phyloP scores from a whole-genome alignment of 179 eudicot genomes.

The Heliamphora ciliata region DNA sequence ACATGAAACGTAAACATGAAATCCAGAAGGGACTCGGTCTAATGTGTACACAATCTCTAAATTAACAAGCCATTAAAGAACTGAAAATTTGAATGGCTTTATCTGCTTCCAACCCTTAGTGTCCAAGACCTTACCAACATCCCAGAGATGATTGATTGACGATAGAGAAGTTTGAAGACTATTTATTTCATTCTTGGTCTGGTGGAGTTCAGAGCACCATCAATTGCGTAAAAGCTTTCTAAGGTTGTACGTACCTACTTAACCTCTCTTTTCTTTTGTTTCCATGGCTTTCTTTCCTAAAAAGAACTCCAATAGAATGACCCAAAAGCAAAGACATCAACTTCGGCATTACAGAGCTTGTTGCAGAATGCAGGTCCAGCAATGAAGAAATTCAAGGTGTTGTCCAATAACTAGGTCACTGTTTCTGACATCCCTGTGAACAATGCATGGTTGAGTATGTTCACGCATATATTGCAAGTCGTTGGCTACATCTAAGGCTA shows the following conservation, averaged over 20 bases:
- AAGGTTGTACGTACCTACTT: constrained; percentile 30
- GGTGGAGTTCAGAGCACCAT: constrained; percentile 12
- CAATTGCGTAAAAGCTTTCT: constrained; percentile 29
- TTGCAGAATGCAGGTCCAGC: neutral
- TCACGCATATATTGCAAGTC: constrained; percentile 47
- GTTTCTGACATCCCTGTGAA: neutral
- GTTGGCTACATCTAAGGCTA: constrained; percentile 38
- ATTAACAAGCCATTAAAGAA: constrained; percentile 23
- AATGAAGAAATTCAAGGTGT: constrained; percentile 14
- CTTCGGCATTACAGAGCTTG: neutral
- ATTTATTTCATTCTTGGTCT: constrained; percentile 28
- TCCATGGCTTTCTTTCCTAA: constrained; percentile 15
- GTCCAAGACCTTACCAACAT: constrained; percentile 10
- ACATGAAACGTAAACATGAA: neutral
- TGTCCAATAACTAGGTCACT: constrained; percentile 16
- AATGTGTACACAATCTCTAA: neutral
- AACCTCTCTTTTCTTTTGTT: constrained; percentile 22
- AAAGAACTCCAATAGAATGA: constrained; percentile 9
- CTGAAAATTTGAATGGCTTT: constrained; percentile 15
- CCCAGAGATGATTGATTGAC: constrained; percentile 4
- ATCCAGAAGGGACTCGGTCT: neutral
- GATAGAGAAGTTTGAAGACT: constrained; percentile 20
- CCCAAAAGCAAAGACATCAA: constrained; percentile 8
- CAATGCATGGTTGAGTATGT: constrained; percentile 35
- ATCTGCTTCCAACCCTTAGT: constrained; percentile 13